Percentiles rank a stretch among this genome's conserved stretches.
Evolutionary conservation across 2,329 filamentous ascomycete genomes (phyloP).

Genomic region (Lasiodiplodia sp.): DNA sequence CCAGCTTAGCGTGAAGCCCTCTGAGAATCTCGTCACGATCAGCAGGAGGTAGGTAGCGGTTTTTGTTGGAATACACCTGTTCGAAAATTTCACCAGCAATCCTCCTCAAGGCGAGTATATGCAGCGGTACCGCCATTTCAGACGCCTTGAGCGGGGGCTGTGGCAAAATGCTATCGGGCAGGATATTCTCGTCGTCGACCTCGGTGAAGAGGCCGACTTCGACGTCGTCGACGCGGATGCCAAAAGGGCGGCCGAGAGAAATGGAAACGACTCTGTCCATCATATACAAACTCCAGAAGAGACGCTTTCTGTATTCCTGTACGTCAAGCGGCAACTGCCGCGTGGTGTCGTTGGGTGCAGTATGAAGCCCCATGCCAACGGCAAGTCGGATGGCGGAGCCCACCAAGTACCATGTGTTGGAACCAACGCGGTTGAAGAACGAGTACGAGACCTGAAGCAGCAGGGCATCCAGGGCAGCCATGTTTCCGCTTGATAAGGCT

Average conservation of each 20-base stretch:
- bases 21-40: slow-evolving; percentile 40
- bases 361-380: slow-evolving; percentile 54
- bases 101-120: slow-evolving; percentile 51
- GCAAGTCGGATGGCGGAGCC: slow-evolving; percentile 54
- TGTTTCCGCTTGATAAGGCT: slow-evolving; percentile 16
- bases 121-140: slow-evolving; percentile 49
- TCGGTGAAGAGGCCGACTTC: slow-evolving; percentile 52
- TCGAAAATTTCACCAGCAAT: slow-evolving; percentile 53
- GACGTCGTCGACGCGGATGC: slow-evolving; percentile 56
- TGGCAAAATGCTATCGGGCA: slow-evolving; percentile 21
- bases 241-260: slow-evolving; percentile 55
- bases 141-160: slow-evolving; percentile 32
- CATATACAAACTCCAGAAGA: slow-evolving; percentile 59
- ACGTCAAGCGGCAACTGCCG: slow-evolving; percentile 35
- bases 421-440: slow-evolving; percentile 57
- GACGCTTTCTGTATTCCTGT: slow-evolving; percentile 49
- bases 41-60: slow-evolving; percentile 1
- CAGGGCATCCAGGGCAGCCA: slow-evolving; percentile 51
- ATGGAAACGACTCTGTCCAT: slow-evolving; percentile 58
- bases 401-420: slow-evolving; percentile 58
- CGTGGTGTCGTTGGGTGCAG: slow-evolving; percentile 36
- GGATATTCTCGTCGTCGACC: slow-evolving; percentile 44
- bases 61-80: slow-evolving; percentile 47
- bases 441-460: slow-evolving; percentile 58
- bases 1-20: slow-evolving; percentile 50